These are phyloP conservation scores for Kwoniella bestiolae DNA, from an alignment of 768 basidiomycete genomes.

Conservation along the genomic window DNA sequence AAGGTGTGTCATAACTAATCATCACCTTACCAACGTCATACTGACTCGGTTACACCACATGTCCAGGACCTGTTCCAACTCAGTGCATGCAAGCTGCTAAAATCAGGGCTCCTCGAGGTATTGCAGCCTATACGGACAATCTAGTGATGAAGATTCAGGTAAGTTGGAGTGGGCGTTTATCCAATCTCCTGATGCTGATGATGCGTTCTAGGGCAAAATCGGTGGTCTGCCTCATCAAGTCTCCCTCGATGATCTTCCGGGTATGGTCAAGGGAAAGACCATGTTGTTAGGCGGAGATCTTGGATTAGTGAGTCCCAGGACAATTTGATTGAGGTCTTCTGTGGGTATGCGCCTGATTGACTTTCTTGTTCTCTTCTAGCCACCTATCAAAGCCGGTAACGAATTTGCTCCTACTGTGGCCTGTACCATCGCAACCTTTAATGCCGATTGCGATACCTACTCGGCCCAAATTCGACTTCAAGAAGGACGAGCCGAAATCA, in stretches of 20 bases:
- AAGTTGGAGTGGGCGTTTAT: slow-evolving; percentile 11
- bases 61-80: slow-evolving; percentile 50
- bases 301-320: slow-evolving; percentile 22
- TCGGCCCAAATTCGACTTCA: slow-evolving; percentile 53
- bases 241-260: slow-evolving; percentile 40
- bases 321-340: too few species aligned
- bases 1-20: slow-evolving; percentile 23
- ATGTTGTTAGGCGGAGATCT: slow-evolving; percentile 58
- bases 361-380: slow-evolving; percentile 31
- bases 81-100: slow-evolving; percentile 56
- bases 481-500: slow-evolving; percentile 54
- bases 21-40: not conserved
- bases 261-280: slow-evolving; percentile 48
- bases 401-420: slow-evolving; percentile 53
- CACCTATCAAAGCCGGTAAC: slow-evolving; percentile 45
- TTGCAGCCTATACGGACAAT: slow-evolving; percentile 54
- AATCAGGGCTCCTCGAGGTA: slow-evolving; percentile 42
- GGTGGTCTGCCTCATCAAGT: slow-evolving; percentile 55
- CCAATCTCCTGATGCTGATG: not conserved
- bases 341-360: too few species aligned
- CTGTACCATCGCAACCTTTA: slow-evolving; percentile 56
- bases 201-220: slow-evolving; percentile 45
- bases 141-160: slow-evolving; percentile 54
- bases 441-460: slow-evolving; percentile 45
- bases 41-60: not conserved